phyloP scores from a whole-genome alignment of 2,329 filamentous ascomycete species.

The Epichloe gansuensis region DNA sequence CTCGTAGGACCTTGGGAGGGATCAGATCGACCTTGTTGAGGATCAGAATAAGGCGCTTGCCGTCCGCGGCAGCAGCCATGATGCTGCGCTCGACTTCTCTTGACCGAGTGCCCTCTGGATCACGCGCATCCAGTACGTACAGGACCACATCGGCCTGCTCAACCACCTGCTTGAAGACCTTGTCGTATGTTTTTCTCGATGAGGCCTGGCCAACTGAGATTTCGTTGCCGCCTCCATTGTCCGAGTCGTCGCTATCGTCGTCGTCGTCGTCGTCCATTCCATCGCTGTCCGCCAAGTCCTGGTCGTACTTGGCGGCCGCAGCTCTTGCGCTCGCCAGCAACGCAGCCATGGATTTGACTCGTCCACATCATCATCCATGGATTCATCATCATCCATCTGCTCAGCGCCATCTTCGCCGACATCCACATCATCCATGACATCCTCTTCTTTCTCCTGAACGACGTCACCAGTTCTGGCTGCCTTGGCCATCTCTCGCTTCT shows the following conservation, averaged over 20 bases:
- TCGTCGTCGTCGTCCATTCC: slow-evolving; percentile 37
- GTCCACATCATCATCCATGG: slow-evolving; percentile 47
- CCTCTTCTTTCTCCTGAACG: slow-evolving; percentile 30
- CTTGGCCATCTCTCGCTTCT: slow-evolving; percentile 60
- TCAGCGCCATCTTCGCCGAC: slow-evolving; percentile 37
- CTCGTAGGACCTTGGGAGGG: slow-evolving; percentile 67
- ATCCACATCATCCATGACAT: slow-evolving; percentile 34
- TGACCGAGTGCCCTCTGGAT: slow-evolving; percentile 82
- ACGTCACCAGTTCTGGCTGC: slow-evolving; percentile 48
- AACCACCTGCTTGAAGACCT: slow-evolving; percentile 88
- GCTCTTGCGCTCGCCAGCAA: slow-evolving; percentile 72
- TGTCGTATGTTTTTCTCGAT: slow-evolving; percentile 83
- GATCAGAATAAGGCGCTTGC: slow-evolving; percentile 80
- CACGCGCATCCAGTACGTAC: slow-evolving; percentile 85
- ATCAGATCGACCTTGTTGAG: slow-evolving; percentile 95
- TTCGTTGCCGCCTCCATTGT: slow-evolving; percentile 44
- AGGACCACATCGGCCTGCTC: slow-evolving; percentile 82
- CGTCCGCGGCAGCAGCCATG: slow-evolving; percentile 73
- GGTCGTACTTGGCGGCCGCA: slow-evolving; percentile 64
- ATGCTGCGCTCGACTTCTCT: slow-evolving; percentile 83
- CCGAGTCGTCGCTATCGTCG: slow-evolving; percentile 27
- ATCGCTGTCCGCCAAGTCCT: slow-evolving; percentile 47
- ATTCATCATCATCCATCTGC: slow-evolving; percentile 34
- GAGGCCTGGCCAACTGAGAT: slow-evolving; percentile 41
- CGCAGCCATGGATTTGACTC: slow-evolving; percentile 80